A percentile compares a stretch with the other conserved stretches of the same genome.
These are phyloP conservation scores for Glycine latifolia DNA, from an alignment of 306 rosid genomes.

Conservation along the genomic window DNA sequence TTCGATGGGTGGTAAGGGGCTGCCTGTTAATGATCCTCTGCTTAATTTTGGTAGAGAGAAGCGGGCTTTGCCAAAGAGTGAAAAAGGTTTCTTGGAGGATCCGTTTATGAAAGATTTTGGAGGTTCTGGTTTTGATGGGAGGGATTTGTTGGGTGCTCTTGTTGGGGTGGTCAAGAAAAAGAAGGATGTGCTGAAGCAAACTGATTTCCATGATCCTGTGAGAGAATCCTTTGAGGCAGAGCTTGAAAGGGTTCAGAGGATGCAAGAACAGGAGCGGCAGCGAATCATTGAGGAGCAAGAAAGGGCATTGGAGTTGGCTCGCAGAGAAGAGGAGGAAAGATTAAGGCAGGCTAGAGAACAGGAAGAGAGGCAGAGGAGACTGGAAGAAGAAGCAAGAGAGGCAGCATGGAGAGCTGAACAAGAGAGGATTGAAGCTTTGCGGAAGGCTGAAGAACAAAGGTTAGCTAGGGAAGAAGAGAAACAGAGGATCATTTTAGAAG, in stretches of 20 bases:
- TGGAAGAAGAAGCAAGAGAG: constrained; percentile 95
- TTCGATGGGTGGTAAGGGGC: constrained; percentile 69
- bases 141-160: constrained; percentile 70
- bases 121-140: constrained; percentile 73
- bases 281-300: constrained; percentile 84
- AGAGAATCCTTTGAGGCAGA: constrained; percentile 99
- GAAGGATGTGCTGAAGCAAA: constrained; percentile 77
- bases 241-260: constrained; percentile 97
- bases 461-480: constrained; percentile 86
- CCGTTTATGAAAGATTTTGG: constrained; percentile 73
- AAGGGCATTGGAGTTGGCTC: constrained; percentile 78
- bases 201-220: constrained; percentile 90
- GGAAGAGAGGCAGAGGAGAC: constrained; percentile 80
- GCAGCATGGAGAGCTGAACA: constrained; percentile 95
- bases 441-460: constrained; percentile 86
- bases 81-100: constrained; percentile 73
- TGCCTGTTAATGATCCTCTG: constrained; percentile 71
- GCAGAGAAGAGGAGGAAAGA: constrained; percentile 94
- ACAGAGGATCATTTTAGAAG: constrained; percentile 73
- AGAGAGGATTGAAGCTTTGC: constrained; percentile 73
- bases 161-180: constrained; percentile 90
- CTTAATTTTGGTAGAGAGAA: constrained; percentile 92
- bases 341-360: constrained; percentile 73
- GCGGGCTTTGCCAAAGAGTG: constrained; percentile 63
- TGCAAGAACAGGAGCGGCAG: constrained; percentile 94